These are phyloP conservation scores for Ramularia endophylla DNA, from an alignment of 2,329 filamentous ascomycete species.

Conservation along the genomic window DNA sequence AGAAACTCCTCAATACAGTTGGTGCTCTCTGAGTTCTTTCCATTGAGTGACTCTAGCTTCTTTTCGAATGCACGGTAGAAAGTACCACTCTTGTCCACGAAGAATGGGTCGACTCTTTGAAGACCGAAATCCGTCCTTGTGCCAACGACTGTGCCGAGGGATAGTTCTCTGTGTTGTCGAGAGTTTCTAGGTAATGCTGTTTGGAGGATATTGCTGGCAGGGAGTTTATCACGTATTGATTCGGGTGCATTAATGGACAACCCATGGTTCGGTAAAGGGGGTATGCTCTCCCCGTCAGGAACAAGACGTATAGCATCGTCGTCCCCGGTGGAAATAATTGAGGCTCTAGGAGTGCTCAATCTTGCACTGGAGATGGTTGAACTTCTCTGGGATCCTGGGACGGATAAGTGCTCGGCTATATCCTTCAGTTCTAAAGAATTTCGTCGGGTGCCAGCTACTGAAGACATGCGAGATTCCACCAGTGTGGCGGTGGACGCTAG, in stretches of 20 bases:
- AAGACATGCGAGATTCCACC: background rate
- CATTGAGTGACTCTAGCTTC: constrained; percentile 49
- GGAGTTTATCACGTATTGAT: background rate
- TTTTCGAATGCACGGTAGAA: constrained; percentile 53
- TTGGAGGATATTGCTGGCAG: background rate
- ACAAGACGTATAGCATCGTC: background rate
- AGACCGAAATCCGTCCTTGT: constrained; percentile 41
- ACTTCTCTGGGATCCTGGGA: background rate
- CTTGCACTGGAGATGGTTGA: background rate
- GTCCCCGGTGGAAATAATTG: background rate
- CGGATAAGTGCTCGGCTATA: background rate
- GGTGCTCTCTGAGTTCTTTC: constrained; percentile 49
- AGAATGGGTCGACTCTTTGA: constrained; percentile 40
- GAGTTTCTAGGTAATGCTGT: background rate
- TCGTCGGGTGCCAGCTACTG: background rate
- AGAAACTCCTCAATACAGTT: constrained; percentile 58
- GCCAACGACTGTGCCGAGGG: constrained; percentile 52
- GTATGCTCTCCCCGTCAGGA: background rate
- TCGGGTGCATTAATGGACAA: too few species aligned
- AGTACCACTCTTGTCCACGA: constrained; percentile 56
- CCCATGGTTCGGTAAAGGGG: background rate
- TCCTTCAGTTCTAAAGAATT: background rate
- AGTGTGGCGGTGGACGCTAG: background rate
- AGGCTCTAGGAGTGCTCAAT: background rate
- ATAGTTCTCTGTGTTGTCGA: constrained; percentile 32